Percentiles rank a stretch among this genome's conserved stretches.
Conservation (phyloP, 208 protist genomes). For the Leishmania turanica region DNA sequence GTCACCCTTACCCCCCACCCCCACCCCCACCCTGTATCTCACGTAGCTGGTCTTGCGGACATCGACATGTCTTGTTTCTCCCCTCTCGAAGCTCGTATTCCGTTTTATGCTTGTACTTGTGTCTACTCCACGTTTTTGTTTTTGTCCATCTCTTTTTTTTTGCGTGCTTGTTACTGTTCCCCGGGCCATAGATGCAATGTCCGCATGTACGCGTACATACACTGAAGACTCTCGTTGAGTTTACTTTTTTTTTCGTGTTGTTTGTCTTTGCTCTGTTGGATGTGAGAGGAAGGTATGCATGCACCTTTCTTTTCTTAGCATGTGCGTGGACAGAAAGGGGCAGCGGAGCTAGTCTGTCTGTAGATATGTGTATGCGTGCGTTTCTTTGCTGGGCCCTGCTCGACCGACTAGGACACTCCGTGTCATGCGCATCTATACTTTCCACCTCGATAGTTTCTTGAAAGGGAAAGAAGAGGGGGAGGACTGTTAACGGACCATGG, state of each 20-base stretch:
- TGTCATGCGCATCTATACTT: background rate
- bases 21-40: background rate
- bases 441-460: slow-evolving; percentile 6
- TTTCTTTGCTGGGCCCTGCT: background rate
- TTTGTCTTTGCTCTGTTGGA: background rate
- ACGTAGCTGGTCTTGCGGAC: background rate
- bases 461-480: slow-evolving; percentile 1
- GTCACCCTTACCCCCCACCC: background rate
- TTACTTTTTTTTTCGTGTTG: slow-evolving; percentile 2
- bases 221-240: background rate
- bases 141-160: background rate
- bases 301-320: background rate
- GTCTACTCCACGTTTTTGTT: background rate
- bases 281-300: background rate
- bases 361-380: background rate
- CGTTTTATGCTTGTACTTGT: background rate
- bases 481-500: background rate
- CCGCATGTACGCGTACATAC: background rate
- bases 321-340: background rate
- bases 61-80: background rate
- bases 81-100: background rate
- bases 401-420: background rate
- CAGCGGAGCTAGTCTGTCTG: background rate
- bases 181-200: background rate
- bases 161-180: background rate